Evolutionary conservation across 768 basidiomycete genomes (phyloP).

Genomic region (Gloeopeniophorella convolvens): DNA sequence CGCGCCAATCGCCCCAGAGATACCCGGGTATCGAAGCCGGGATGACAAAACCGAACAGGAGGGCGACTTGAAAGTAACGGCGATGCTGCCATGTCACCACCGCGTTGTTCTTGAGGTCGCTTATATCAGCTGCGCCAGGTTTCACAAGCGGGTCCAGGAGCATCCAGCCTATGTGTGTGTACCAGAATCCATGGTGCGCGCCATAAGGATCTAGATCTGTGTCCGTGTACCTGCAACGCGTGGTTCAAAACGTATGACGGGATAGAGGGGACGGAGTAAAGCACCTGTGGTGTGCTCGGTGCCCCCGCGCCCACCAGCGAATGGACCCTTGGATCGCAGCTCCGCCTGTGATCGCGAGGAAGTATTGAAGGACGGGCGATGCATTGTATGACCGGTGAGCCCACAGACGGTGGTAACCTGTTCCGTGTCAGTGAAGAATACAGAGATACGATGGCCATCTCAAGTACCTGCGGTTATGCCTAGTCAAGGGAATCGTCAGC

Average conservation of each 20-base stretch:
- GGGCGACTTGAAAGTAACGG: conserved; percentile 37
- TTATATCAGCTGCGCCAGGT: conserved; percentile 44
- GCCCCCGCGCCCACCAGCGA: conserved; percentile 51
- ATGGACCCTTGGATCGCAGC: conserved; percentile 50
- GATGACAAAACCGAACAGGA: conserved; percentile 39
- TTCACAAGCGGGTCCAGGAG: conserved; percentile 41
- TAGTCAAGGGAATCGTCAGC: background rate
- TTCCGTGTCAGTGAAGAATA: conserved; percentile 23
- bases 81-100: conserved; percentile 50
- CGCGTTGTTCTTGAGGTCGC: conserved; percentile 40
- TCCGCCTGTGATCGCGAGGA: conserved; percentile 39
- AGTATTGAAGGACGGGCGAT: conserved; percentile 38
- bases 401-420: conserved; percentile 51
- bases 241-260: no score
- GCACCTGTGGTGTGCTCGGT: conserved; percentile 45
- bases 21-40: conserved; percentile 44
- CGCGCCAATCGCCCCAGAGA: conserved; percentile 48
- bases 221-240: conserved; percentile 42
- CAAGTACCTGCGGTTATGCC: conserved; percentile 26
- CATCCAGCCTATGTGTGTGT: conserved; percentile 49
- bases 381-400: conserved; percentile 53
- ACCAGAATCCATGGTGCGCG: conserved; percentile 45
- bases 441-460: background rate
- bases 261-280: no score
- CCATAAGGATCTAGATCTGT: conserved; percentile 54